phyloP scores from a whole-genome alignment of 2,329 filamentous ascomycete genomes.

The Trichoderma breve region DNA sequence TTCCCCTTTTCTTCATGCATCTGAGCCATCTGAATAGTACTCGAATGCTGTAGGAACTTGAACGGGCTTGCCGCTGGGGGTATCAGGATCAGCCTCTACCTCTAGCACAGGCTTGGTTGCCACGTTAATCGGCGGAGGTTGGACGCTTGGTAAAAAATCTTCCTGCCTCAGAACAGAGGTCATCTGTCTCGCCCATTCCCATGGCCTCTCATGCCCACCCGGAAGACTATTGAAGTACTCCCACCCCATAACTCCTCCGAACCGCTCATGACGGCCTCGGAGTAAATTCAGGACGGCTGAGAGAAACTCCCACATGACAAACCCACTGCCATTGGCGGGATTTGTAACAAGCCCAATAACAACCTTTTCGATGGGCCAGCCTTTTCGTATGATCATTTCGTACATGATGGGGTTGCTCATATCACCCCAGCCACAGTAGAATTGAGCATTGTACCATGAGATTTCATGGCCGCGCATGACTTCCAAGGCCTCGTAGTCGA shows the following conservation, averaged over 20 bases:
- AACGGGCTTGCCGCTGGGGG: slow-evolving; percentile 27
- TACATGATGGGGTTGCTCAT: slow-evolving; percentile 47
- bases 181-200: slow-evolving; percentile 76
- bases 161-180: slow-evolving; percentile 43
- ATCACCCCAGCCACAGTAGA: slow-evolving; percentile 86
- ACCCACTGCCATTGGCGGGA: slow-evolving; percentile 65
- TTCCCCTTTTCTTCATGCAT: background rate
- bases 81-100: slow-evolving; percentile 30
- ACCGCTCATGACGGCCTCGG: slow-evolving; percentile 56
- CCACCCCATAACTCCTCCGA: slow-evolving; percentile 93
- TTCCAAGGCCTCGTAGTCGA: slow-evolving; percentile 75
- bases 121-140: background rate
- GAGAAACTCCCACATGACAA: slow-evolving; percentile 48
- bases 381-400: slow-evolving; percentile 53
- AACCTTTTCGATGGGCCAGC: slow-evolving; percentile 71
- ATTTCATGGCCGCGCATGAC: slow-evolving; percentile 63
- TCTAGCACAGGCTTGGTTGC: slow-evolving; percentile 13
- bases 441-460: slow-evolving; percentile 86
- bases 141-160: slow-evolving; percentile 21
- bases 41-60: slow-evolving; percentile 34
- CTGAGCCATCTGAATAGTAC: slow-evolving; percentile 34
- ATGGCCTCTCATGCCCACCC: slow-evolving; percentile 60
- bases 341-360: slow-evolving; percentile 82
- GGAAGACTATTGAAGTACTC: slow-evolving; percentile 86
- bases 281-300: slow-evolving; percentile 43